Evolutionary conservation across 768 basidiomycete genomes (phyloP).

Genomic region (Tulasnella sp.): DNA sequence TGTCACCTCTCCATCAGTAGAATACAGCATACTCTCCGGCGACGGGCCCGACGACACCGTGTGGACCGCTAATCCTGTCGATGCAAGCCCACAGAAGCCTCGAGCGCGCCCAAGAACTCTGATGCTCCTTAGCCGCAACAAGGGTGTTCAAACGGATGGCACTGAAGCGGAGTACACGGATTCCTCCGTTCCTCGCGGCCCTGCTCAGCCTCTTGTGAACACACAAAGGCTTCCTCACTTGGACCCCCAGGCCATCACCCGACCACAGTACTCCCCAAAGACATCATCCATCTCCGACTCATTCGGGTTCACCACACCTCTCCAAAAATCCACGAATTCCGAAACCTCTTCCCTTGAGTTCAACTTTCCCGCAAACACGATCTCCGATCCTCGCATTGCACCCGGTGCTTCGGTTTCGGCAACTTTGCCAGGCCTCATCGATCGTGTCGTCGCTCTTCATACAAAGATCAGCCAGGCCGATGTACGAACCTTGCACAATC

Average conservation of each 20-base stretch:
- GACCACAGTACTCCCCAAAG: slow-evolving; percentile 36
- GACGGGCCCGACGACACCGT: background rate
- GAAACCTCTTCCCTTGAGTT: slow-evolving; percentile 8
- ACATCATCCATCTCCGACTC: slow-evolving; percentile 42
- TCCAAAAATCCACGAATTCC: background rate
- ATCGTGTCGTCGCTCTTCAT: slow-evolving; percentile 48
- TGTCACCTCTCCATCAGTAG: background rate
- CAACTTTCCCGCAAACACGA: background rate
- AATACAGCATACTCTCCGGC: background rate
- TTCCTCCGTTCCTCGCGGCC: slow-evolving; percentile 8
- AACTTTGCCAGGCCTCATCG: slow-evolving; percentile 26
- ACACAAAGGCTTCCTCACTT: background rate
- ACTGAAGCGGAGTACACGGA: slow-evolving; percentile 11
- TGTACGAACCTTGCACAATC: slow-evolving; percentile 74
- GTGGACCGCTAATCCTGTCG: slow-evolving; percentile 9
- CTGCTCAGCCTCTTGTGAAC: background rate
- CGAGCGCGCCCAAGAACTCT: slow-evolving; percentile 23
- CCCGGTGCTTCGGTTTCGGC: slow-evolving; percentile 2
- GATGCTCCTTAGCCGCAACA: slow-evolving; percentile 47
- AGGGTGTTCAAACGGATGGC: slow-evolving; percentile 57
- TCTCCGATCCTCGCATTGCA: background rate
- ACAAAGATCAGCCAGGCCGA: slow-evolving; percentile 61
- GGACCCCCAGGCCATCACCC: background rate
- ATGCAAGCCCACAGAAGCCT: slow-evolving; percentile 17
- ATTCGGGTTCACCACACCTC: background rate